Conservation (phyloP, 2,329 filamentous ascomycete species). For the Botrytis pseudocinerea region DNA sequence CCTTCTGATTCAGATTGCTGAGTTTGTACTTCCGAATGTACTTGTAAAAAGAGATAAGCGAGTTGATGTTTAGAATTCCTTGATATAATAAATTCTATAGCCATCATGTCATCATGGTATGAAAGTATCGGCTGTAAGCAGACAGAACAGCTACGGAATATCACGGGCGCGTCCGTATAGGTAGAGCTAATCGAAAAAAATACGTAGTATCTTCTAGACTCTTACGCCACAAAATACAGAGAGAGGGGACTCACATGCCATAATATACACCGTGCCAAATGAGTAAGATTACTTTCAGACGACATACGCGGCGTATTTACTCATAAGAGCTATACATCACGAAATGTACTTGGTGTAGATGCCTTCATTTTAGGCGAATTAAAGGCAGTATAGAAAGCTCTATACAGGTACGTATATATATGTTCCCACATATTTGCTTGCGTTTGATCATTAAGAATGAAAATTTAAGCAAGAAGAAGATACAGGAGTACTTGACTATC, state of each 20-base stretch:
- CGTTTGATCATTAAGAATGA: background rate
- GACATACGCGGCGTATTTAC: fast-evolving
- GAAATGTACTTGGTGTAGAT: background rate
- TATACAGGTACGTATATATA: background rate
- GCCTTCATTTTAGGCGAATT: background rate
- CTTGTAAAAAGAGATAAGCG: too few species aligned
- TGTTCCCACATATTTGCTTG: background rate
- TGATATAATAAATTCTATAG: too few species aligned
- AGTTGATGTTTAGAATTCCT: too few species aligned
- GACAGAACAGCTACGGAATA: too few species aligned
- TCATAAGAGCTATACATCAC: background rate
- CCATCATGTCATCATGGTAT: too few species aligned
- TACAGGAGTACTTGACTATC: background rate
- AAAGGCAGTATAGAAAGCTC: fast-evolving
- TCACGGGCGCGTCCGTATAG: too few species aligned
- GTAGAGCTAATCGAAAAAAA: too few species aligned
- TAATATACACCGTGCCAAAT: fast-evolving
- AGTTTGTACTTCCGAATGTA: too few species aligned
- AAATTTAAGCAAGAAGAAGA: background rate
- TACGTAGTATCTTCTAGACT: too few species aligned
- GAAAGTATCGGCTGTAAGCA: too few species aligned
- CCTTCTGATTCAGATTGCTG: too few species aligned
- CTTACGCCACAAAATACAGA: background rate
- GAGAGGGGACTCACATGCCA: background rate
- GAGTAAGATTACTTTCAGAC: background rate